phyloP scores from a whole-genome alignment of 257 asterid species.

The Solanum verrucosum region DNA sequence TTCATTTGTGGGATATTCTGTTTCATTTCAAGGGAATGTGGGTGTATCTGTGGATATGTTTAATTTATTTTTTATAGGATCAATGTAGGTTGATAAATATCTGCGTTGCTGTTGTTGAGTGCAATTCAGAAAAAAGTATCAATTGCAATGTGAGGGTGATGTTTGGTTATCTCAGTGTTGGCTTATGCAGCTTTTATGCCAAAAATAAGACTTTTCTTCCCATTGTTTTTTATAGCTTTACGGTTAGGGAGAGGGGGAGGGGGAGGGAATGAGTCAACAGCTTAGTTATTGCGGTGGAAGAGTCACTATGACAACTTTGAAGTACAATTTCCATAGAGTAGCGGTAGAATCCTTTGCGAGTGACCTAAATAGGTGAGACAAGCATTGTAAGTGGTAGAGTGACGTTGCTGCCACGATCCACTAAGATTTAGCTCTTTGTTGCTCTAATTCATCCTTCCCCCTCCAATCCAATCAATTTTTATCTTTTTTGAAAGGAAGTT shows the following conservation, averaged over 20 bases:
- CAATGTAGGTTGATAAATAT: background rate
- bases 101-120: background rate
- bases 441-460: background rate
- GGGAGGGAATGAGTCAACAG: background rate
- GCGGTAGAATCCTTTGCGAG: background rate
- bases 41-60: too few relatives aligned
- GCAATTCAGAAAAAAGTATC: background rate
- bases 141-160: background rate
- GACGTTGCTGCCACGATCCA: background rate
- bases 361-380: background rate
- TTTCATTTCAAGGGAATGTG: background rate
- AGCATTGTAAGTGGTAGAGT: background rate
- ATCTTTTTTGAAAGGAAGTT: background rate
- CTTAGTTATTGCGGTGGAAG: background rate
- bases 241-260: background rate
- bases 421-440: background rate
- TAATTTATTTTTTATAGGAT: too few relatives aligned
- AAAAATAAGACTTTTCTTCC: background rate
- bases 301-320: background rate
- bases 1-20: background rate
- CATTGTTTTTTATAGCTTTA: background rate
- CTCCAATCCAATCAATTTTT: background rate
- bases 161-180: background rate
- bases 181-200: too few relatives aligned
- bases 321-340: background rate